Evolutionary conservation across 2,329 filamentous ascomycete species (phyloP).

Genomic region (Pseudomassariella vexata): DNA sequence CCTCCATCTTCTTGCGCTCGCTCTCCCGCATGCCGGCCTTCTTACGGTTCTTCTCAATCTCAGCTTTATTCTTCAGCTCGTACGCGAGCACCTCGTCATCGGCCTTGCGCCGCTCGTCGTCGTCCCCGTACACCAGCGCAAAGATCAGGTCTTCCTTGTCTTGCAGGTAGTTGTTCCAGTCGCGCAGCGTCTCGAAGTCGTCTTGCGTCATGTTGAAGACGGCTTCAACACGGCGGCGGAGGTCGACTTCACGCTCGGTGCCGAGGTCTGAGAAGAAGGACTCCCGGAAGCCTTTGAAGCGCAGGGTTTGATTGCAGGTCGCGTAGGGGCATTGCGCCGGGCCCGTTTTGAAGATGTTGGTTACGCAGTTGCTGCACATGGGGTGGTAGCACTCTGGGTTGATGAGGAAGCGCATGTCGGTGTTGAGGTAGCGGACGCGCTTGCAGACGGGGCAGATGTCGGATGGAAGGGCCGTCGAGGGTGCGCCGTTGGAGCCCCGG

Average conservation of each 20-base stretch:
- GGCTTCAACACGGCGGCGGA: slow-evolving; percentile 68
- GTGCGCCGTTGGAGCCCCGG: slow-evolving; percentile 7
- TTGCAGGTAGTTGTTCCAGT: slow-evolving; percentile 93
- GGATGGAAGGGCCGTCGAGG: slow-evolving; percentile 27
- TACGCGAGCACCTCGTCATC: slow-evolving; percentile 51
- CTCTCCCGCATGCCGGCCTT: slow-evolving; percentile 52
- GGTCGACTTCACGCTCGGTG: slow-evolving; percentile 91
- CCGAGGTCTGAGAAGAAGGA: slow-evolving; percentile 86
- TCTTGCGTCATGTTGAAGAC: slow-evolving; percentile 87
- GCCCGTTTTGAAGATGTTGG: slow-evolving; percentile 86
- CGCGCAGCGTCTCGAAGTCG: slow-evolving; percentile 78
- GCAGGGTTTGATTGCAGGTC: slow-evolving; percentile 79
- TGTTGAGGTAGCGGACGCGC: slow-evolving; percentile 90
- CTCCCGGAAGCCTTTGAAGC: slow-evolving; percentile 75
- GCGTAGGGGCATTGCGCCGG: slow-evolving; percentile 90
- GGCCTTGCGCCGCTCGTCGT: slow-evolving; percentile 50
- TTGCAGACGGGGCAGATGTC: slow-evolving; percentile 98
- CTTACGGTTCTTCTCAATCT: slow-evolving; percentile 57
- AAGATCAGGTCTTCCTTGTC: slow-evolving; percentile 86
- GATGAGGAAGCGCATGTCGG: slow-evolving; percentile 89
- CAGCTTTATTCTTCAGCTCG: slow-evolving; percentile 64
- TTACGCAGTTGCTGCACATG: slow-evolving; percentile 95
- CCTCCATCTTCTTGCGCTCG: slow-evolving; percentile 46
- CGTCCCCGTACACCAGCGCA: slow-evolving; percentile 70
- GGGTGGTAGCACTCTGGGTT: slow-evolving; percentile 99